Evolutionary conservation across 306 rosid genomes (phyloP), one percentile per base, ranked within the genome.

Genomic region (Citrullus colocynthis): DNA sequence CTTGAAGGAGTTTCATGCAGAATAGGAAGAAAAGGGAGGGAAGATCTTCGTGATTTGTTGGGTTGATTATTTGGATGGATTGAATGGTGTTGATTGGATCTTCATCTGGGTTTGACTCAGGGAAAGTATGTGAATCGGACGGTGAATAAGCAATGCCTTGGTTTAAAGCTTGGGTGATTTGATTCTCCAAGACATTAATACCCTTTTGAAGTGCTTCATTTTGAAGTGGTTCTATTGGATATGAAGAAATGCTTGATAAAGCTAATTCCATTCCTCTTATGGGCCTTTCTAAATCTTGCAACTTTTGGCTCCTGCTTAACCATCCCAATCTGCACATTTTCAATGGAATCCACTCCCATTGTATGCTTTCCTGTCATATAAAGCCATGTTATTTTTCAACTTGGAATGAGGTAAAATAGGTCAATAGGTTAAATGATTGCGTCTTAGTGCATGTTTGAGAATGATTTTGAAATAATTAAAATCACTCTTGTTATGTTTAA

Each of bases 221-320:
- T 2, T 69, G 36, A 8, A 85, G 58, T 60, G 42, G 60, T 55
- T 39, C 74, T 60, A 82, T 39, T 20, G 92, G 93, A 78, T 86
- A 89, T n/a, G 90, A 78, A 57, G 86, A 56, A 21, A 49, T 80
- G 41, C 41, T 80, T 7, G 48, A 76, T 42, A 93, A 79, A 72
- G 91, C 96, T 77, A 90, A 74, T 62, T 93, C 90, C 89, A 90
- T 88, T 21, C 96, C 96, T 79, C 84, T 84, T 1, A 89, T 66
- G 52, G 81, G 82, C 3, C 39, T 75, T 59, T 89, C 88, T 30
- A 86, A 30, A 16, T 79, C 89, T 78, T 85, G 74, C 77, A 85
- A 82, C 65, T 24, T 84, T 32, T 79, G 74, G 60, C 81, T 84
- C 14, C 67, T 79, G 63, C 78, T 84, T 37, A 18, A 57, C 28